Base-by-base conservation (phyloP, 768 basidiomycete species). In the Kwoniella shandongensis region DNA sequence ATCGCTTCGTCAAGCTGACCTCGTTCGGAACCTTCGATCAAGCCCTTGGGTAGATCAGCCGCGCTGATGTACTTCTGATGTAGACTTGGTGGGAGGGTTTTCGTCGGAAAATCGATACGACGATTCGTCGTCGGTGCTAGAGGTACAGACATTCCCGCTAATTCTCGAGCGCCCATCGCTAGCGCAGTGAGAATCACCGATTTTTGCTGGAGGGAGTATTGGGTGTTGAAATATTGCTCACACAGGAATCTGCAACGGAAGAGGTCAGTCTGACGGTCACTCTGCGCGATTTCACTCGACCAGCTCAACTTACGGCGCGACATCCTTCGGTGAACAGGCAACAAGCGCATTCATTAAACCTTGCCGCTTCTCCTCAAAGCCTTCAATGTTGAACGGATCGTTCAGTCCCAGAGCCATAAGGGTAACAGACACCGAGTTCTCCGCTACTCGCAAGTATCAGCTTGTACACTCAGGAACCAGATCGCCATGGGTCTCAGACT, bases 161-260 rank as follows among this genome's bases (percentile, higher is more conserved):
- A 79, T 73, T 97, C 93, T 55, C 89, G 81, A 6, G 90, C 89
- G 5, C 90, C 90, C 30, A 92, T 76, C 0, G 89, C 90, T 11
- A 99, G 79, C 0, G 91, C 87, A 59, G 88, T 91, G 20, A 98
- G 81, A 63, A 92, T 90, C 10, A 84, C 83, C 59, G 84, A 88
- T 7, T 93, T 86, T 66, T 97, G 92, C 27, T 85, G 82, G 17
- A 84, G 83, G 0, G 96, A 93, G 76, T 94, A 96, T 62, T 94
- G 90, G 45, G 88, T 88, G 65, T 86, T 86, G 79, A 98, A 99
- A 76, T 91, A 93, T 69, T 96, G 89, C 72, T 94, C 91, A 50
- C 90, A 85, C 10, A 97, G 79, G 30, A 84, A 81, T 2, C 93
- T 96, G 69, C 32, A 6, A 32, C 61, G n/a, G n/a, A n/a, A n/a